Percentiles rank a stretch among this genome's conserved stretches.
These are phyloP conservation scores for Martensiomyces pterosporus DNA, from an alignment of 192 early-diverging fungal species.

Conservation along the genomic window DNA sequence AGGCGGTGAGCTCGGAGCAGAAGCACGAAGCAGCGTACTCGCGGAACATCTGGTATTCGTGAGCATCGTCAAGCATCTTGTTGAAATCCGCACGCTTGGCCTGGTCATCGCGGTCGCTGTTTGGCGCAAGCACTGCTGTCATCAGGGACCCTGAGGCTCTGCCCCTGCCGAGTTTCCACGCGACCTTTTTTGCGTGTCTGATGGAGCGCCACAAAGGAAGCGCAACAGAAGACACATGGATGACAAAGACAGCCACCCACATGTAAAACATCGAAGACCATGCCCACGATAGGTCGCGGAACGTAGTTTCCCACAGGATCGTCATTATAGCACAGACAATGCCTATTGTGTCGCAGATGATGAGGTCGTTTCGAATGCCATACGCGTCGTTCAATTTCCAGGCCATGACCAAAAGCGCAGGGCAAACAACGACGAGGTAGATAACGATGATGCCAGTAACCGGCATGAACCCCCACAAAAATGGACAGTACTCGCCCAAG, in stretches of 20 bases:
- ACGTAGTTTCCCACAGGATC: neutral
- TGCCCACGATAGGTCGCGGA: conserved; percentile 9
- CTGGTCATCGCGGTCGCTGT: conserved; percentile 23
- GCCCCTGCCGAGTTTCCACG: conserved; percentile 32
- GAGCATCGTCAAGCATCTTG: conserved; percentile 26
- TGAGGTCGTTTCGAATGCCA: neutral
- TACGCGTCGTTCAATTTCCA: neutral
- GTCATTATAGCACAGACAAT: neutral
- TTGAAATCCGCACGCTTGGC: conserved; percentile 41
- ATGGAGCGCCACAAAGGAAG: conserved; percentile 30
- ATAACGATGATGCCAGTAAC: neutral
- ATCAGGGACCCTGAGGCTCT: conserved; percentile 24
- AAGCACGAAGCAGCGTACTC: conserved; percentile 49
- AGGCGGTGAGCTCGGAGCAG: conserved; percentile 46
- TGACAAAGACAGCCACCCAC: conserved; percentile 21
- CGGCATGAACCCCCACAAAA: neutral
- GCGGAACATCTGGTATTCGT: conserved; percentile 47
- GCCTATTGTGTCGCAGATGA: neutral
- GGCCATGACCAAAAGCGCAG: neutral
- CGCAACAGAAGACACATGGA: conserved; percentile 23
- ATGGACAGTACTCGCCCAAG: neutral
- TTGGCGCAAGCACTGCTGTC: conserved; percentile 33
- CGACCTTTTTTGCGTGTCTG: conserved; percentile 33
- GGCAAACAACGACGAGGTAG: neutral
- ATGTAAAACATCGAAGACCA: conserved; percentile 42